Evolutionary conservation across 139 green algal genomes (phyloP).

Genomic region (Monoraphidium neglectum): DNA sequence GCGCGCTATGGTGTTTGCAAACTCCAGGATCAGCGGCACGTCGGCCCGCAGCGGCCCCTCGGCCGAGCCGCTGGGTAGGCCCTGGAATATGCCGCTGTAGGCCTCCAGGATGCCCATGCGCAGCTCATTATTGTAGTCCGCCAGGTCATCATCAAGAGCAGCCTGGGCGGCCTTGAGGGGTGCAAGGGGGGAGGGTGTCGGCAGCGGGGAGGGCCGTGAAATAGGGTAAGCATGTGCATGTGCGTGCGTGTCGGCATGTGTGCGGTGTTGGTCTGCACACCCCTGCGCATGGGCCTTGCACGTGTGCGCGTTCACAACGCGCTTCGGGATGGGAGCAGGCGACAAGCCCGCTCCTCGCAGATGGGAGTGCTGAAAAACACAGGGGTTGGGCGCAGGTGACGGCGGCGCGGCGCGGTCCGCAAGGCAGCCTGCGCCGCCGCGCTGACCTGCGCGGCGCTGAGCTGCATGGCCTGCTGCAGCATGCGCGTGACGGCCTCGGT

Average conservation of each 20-base stretch:
- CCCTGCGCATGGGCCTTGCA: neutral
- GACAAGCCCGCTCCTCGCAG: no score
- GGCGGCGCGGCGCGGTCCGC: no score
- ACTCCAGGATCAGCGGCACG: constrained; percentile 44
- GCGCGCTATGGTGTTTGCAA: constrained; percentile 43
- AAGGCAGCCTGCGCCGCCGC: neutral
- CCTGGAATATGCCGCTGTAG: constrained; percentile 82
- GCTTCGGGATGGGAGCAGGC: no score
- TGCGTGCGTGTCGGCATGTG: no score
- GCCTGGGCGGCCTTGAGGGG: neutral
- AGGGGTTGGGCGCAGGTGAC: no score
- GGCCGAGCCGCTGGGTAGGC: constrained; percentile 19
- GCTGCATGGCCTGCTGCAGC: constrained; percentile 73
- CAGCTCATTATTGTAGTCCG: constrained; percentile 94
- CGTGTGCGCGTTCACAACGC: neutral
- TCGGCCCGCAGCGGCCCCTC: constrained; percentile 32
- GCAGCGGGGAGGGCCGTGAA: no score
- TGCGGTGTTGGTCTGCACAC: no score
- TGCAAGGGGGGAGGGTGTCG: no score
- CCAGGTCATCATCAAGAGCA: constrained; percentile 73
- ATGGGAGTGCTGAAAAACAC: no score
- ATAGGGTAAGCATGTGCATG: no score
- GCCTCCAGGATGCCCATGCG: constrained; percentile 92
- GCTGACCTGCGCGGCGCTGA: constrained; percentile 63
- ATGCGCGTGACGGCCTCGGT: constrained; percentile 81